Percentiles rank a stretch among this genome's conserved stretches.
These are phyloP conservation scores for Royoungia palumana DNA, from an alignment of 768 basidiomycete genomes.

Conservation along the genomic window DNA sequence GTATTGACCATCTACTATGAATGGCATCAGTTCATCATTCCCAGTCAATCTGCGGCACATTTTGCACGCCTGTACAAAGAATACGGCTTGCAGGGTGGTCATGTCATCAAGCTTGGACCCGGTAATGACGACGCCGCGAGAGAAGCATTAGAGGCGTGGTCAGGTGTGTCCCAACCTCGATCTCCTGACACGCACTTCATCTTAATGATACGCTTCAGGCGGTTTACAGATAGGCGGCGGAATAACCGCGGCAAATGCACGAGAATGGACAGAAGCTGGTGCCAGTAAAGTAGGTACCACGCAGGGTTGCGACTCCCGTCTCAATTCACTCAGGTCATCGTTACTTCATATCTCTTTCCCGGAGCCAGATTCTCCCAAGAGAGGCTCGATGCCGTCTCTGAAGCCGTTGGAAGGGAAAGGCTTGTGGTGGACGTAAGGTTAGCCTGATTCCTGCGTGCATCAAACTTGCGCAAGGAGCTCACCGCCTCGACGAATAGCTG, in stretches of 20 bases:
- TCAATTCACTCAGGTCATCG: conserved; percentile 67
- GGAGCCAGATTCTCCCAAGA: conserved; percentile 72
- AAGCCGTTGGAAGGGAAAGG: conserved; percentile 71
- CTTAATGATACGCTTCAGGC: conserved; percentile 37
- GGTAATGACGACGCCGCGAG: conserved; percentile 87
- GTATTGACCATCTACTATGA: background rate
- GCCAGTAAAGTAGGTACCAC: conserved; percentile 72
- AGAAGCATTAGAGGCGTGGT: conserved; percentile 83
- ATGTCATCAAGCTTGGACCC: conserved; percentile 94
- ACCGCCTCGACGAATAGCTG: conserved; percentile 52
- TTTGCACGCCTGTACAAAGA: conserved; percentile 77
- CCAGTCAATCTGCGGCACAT: conserved; percentile 71
- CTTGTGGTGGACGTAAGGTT: conserved; percentile 96
- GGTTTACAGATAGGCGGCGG: conserved; percentile 93
- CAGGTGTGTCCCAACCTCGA: conserved; percentile 42
- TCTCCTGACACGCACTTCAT: conserved; percentile 1
- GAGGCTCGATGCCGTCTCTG: conserved; percentile 59
- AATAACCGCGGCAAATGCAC: conserved; percentile 77
- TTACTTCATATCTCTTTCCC: conserved; percentile 97
- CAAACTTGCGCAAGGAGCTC: background rate
- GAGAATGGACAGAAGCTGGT: conserved; percentile 80
- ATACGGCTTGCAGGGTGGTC: conserved; percentile 75
- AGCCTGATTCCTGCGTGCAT: conserved; percentile 9
- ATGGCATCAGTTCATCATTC: conserved; percentile 5
- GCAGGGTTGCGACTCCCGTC: conserved; percentile 1